phyloP scores from a whole-genome alignment of 2,329 filamentous ascomycete species.

The Pseudogymnoascus verrucosus region DNA sequence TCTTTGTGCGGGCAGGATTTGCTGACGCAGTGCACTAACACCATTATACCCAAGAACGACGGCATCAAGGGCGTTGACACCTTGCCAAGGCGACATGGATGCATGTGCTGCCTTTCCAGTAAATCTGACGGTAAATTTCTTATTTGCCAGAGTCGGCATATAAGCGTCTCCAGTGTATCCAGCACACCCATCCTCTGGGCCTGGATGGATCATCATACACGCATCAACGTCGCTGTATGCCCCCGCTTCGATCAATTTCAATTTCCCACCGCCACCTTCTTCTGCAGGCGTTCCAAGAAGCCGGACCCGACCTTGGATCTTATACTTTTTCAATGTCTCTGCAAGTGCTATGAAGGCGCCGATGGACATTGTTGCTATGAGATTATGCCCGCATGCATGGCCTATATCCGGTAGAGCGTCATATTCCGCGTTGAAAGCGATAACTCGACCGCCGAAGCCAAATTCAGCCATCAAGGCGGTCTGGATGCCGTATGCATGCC shows the following conservation, averaged over 20 bases:
- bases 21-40: slow-evolving; percentile 27
- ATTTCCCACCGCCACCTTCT: slow-evolving; percentile 31
- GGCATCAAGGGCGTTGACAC: slow-evolving; percentile 34
- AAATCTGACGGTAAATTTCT: slow-evolving; percentile 19
- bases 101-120: slow-evolving; percentile 30
- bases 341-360: slow-evolving; percentile 31
- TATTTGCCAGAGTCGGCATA: slow-evolving; percentile 4
- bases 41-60: slow-evolving; percentile 29
- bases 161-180: slow-evolving; percentile 41
- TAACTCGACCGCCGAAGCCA: slow-evolving; percentile 35
- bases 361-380: slow-evolving; percentile 33
- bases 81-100: slow-evolving; percentile 32
- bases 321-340: slow-evolving; percentile 18
- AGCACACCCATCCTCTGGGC: slow-evolving; percentile 28
- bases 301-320: slow-evolving; percentile 22
- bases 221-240: slow-evolving; percentile 33
- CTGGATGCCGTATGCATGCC: slow-evolving; percentile 41
- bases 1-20: slow-evolving; percentile 20
- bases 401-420: slow-evolving; percentile 37
- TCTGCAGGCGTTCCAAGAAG: slow-evolving; percentile 26
- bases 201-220: slow-evolving; percentile 34
- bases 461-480: slow-evolving; percentile 43
- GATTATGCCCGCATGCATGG: slow-evolving; percentile 37
- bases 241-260: slow-evolving; percentile 36
- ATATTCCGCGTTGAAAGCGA: slow-evolving; percentile 39